Conservation (phyloP, 2,329 filamentous ascomycete species). For the Paracoccidioides brasiliensis region DNA sequence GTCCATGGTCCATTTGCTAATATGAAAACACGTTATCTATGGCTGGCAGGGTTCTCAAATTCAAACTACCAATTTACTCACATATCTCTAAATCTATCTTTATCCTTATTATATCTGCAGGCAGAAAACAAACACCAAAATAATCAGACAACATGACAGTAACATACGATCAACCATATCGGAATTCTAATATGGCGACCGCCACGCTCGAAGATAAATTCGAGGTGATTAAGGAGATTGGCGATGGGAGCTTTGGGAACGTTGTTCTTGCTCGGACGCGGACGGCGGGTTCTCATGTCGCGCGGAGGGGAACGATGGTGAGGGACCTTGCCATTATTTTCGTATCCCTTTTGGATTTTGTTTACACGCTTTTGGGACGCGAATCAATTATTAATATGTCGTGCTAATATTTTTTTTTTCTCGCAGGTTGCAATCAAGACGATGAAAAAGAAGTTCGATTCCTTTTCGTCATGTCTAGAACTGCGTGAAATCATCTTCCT, state of each 20-base stretch:
- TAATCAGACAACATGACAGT: slow-evolving; percentile 54
- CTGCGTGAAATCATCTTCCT: slow-evolving; percentile 95
- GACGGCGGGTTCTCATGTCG: slow-evolving; percentile 76
- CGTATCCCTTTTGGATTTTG: not conserved
- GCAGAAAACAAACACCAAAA: slow-evolving; percentile 19
- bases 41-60: not conserved
- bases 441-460: slow-evolving; percentile 99
- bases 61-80: not conserved
- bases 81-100: not conserved
- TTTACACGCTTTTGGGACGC: not conserved
- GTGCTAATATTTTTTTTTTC: not conserved
- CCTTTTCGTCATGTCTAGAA: slow-evolving; percentile 77
- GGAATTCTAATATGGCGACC: slow-evolving; percentile 42
- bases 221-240: slow-evolving; percentile 94
- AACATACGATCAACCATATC: slow-evolving; percentile 57
- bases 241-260: slow-evolving; percentile 96
- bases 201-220: slow-evolving; percentile 72
- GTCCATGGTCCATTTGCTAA: not conserved
- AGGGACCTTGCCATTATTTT: slow-evolving; percentile 25
- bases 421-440: slow-evolving; percentile 92
- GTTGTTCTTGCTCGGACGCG: slow-evolving; percentile 85
- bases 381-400: not conserved
- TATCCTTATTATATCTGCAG: slow-evolving; percentile 23
- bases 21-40: not conserved
- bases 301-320: slow-evolving; percentile 85